Conservation (phyloP, 768 basidiomycete species). For the Hericium erinaceus region DNA sequence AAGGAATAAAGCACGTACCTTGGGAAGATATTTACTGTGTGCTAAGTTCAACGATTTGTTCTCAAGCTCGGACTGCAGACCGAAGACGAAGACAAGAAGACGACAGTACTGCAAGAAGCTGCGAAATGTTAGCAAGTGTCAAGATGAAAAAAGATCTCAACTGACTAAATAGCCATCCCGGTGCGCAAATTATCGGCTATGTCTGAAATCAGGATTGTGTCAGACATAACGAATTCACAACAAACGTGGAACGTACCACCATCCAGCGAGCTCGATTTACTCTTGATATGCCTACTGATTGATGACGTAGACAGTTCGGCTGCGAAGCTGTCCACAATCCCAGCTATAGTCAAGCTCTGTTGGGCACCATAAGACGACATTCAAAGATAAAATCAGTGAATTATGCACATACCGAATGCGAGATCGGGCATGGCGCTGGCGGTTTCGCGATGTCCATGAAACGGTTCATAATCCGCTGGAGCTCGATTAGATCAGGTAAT, state of each 20-base stretch:
- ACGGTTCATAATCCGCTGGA: slow-evolving; percentile 22
- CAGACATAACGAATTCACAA: background rate
- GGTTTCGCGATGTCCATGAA: slow-evolving; percentile 14
- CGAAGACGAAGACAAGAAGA: slow-evolving; percentile 11
- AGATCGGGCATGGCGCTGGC: background rate
- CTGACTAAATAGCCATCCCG: background rate
- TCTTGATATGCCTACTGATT: background rate
- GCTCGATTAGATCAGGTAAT: slow-evolving; percentile 22
- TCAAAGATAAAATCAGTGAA: background rate
- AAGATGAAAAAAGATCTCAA: background rate
- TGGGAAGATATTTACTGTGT: slow-evolving; percentile 4
- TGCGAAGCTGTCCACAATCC: background rate
- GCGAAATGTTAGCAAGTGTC: background rate
- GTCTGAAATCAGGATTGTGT: background rate
- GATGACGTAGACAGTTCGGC: background rate
- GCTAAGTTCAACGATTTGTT: background rate
- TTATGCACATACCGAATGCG: background rate
- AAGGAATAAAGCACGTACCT: background rate
- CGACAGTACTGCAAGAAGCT: slow-evolving; percentile 13
- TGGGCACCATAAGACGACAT: background rate
- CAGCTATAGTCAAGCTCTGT: background rate
- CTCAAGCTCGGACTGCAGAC: slow-evolving; percentile 5
- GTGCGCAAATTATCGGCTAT: background rate
- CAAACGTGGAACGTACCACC: background rate
- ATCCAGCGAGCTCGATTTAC: background rate